Evolutionary conservation across 768 basidiomycete genomes (phyloP).

Genomic region (Suillus paluster): DNA sequence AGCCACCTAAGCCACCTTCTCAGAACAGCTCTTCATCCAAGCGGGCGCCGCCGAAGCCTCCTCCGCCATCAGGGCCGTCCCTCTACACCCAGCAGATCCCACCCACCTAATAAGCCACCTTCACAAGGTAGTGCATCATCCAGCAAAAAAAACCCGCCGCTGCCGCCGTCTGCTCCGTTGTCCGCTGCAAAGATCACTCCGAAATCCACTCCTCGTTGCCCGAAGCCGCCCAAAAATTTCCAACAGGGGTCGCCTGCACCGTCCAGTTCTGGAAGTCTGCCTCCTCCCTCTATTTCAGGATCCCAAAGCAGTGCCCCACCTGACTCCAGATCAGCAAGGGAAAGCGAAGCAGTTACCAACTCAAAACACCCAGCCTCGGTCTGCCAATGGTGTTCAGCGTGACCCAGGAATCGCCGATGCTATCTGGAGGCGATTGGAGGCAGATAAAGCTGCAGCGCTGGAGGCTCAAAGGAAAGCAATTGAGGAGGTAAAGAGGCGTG

Average conservation of each 20-base stretch:
- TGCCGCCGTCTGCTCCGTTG: constrained; percentile 9
- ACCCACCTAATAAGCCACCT: neutral
- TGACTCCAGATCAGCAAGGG: constrained; percentile 2
- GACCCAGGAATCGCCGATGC: constrained; percentile 58
- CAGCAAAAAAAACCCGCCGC: neutral
- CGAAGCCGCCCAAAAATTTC: neutral
- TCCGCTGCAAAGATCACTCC: neutral
- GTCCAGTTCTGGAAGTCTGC: neutral
- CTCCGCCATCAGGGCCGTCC: constrained; percentile 9
- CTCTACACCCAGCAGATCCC: constrained; percentile 5
- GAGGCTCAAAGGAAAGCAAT: constrained; percentile 21
- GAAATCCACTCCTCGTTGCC: neutral
- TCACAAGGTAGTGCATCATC: neutral
- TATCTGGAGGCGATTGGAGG: constrained; percentile 55
- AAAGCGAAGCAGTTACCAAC: too few relatives aligned
- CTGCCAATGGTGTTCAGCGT: constrained; percentile 25
- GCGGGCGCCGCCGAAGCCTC: constrained; percentile 19
- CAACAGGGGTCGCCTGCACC: constrained; percentile 2
- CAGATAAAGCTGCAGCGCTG: constrained; percentile 33
- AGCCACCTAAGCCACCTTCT: constrained; percentile 21
- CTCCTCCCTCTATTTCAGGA: neutral
- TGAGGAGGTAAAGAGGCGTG: constrained; percentile 21
- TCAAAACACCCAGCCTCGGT: neutral
- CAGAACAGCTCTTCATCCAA: constrained; percentile 9
- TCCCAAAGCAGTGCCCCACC: neutral